Evolutionary conservation across 176 grass and related monocot genomes (phyloP).

Genomic region (Ampelocalamus luodianensis): DNA sequence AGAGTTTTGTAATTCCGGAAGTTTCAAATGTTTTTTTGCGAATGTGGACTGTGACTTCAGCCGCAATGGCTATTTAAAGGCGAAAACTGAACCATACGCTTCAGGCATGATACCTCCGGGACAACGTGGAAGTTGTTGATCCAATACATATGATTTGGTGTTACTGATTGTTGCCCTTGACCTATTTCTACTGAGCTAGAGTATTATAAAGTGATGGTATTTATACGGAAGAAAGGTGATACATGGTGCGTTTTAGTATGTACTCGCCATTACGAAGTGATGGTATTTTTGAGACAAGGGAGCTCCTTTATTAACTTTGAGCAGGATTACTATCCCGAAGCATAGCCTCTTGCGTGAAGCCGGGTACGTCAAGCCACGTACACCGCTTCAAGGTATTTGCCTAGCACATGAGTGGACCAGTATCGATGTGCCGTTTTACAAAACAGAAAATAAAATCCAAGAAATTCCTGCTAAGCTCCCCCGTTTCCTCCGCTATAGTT

Average conservation of each 20-base stretch:
- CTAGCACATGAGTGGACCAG: no score
- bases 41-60: not conserved
- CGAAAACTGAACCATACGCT: not conserved
- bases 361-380: no score
- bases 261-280: no score
- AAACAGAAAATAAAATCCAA: no score
- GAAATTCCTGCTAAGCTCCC: no score
- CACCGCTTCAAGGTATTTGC: no score
- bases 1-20: not conserved
- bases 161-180: not conserved
- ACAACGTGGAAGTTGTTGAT: conserved; percentile 4
- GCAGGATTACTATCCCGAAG: no score
- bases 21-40: not conserved
- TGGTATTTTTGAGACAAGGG: no score
- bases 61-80: not conserved
- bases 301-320: no score
- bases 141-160: not conserved
- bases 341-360: no score
- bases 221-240: not conserved
- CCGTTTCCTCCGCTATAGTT: no score
- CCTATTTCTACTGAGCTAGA: not conserved
- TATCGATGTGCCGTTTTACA: no score
- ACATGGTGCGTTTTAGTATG: not conserved
- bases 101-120: not conserved
- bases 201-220: not conserved